Evolutionary conservation across 179 eudicot species (phyloP), one percentile per base, ranked within the genome.

Genomic region (Spergularia azorica): DNA sequence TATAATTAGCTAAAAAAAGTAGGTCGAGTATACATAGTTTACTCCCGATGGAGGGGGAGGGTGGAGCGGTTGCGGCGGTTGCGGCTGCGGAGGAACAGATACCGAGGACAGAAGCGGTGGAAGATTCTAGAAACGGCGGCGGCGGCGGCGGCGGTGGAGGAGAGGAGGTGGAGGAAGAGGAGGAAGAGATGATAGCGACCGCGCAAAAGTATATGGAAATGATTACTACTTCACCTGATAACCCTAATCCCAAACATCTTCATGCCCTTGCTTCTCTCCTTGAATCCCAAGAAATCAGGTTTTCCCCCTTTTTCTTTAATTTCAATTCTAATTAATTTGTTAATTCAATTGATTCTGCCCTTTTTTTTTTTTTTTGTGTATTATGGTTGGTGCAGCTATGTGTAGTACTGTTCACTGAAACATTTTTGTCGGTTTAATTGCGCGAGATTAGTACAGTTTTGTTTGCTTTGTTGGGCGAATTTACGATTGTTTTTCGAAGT

Each of bases 261-360:
- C 99, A 93, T 68, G 99, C 97, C 67, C 88, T 93, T 62, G 90
- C 98, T 63, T 87, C 94, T 36, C 85, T 95, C 59, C 87, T 95
- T 54, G 98, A 95, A 81, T 83, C 93, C 12, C 90, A 93, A 57
- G 99, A 95, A 81, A 75, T 87, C 43, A 93, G 97, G 99, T 59
- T 43, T 43, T 39, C 69, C 13, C 69, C 58, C 16, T 17, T 18
- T 63, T 63, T 41, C 55, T 39, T 48, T 62, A 0, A 13, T 16
- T 0, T 10, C 9, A 9, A 1, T 55, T 58, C 57, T 12, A 62
- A 20, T 76, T 0, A 8, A 12, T 14, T 46, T n/a, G 51, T 5
- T n/a, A 38, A 6, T 61, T 20, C 20, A 60, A 14, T 41, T 9
- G 55, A 21, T 58, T 41, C 50, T 46, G 13, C 4, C 16, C 17